Evolutionary conservation across 2,329 filamentous ascomycete genomes (phyloP).

Genomic region (Colletotrichum neosansevieriae): DNA sequence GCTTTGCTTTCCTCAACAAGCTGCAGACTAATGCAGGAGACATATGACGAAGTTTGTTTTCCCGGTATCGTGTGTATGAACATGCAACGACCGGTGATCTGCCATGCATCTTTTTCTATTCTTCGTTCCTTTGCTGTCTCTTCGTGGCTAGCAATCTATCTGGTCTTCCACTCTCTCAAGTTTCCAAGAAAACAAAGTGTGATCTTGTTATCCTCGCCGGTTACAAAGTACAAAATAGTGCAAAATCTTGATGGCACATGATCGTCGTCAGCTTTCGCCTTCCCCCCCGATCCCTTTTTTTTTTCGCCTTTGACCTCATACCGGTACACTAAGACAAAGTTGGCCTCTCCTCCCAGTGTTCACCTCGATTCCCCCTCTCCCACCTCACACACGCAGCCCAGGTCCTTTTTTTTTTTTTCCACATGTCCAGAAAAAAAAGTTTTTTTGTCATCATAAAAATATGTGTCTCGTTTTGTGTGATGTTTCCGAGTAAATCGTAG

Average conservation of each 20-base stretch:
- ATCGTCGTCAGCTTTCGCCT: neutral
- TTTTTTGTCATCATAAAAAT: conserved; percentile 14
- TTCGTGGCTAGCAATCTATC: conserved; percentile 6
- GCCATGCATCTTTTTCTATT: neutral
- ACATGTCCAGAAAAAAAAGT: neutral
- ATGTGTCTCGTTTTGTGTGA: conserved; percentile 26
- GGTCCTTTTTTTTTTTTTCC: neutral
- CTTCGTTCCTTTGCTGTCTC: conserved; percentile 6
- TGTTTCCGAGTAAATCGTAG: conserved; percentile 25
- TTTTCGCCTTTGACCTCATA: conserved; percentile 17
- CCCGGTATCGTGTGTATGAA: neutral
- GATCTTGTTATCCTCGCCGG: conserved; percentile 7
- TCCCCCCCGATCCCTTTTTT: neutral
- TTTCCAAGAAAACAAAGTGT: neutral
- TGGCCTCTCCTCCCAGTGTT: conserved; percentile 19
- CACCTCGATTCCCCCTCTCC: conserved; percentile 6
- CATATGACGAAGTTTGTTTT: conserved; percentile 3
- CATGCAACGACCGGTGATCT: neutral
- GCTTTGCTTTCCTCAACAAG: conserved; percentile 15
- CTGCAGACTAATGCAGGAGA: conserved; percentile 8
- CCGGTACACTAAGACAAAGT: conserved; percentile 15
- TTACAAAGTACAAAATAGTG: conserved; percentile 14
- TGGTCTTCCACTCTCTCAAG: conserved; percentile 1
- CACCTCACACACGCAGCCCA: neutral
- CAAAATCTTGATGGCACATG: neutral